Conservation (phyloP, 2,329 filamentous ascomycete species). For the Hypoxylon sp. region DNA sequence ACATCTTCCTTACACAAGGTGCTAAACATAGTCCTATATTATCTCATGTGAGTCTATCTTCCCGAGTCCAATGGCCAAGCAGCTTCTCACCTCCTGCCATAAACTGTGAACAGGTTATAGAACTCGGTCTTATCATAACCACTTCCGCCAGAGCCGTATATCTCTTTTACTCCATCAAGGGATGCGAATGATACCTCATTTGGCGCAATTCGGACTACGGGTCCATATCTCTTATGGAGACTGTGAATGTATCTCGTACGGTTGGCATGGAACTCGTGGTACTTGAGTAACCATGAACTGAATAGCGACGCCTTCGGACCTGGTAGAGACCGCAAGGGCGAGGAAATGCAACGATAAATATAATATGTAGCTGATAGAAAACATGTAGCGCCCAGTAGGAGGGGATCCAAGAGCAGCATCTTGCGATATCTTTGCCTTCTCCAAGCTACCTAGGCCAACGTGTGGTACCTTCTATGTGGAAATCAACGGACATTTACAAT, state of each 20-base stretch:
- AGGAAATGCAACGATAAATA: slow-evolving; percentile 49
- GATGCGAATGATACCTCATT: slow-evolving; percentile 71
- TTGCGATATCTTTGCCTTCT: not conserved
- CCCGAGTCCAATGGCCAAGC: not conserved
- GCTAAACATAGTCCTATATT: slow-evolving; percentile 69
- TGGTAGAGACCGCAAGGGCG: slow-evolving; percentile 58
- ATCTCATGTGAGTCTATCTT: slow-evolving; percentile 16
- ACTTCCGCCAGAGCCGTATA: slow-evolving; percentile 71
- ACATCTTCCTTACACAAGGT: slow-evolving; percentile 66
- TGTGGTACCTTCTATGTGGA: not conserved
- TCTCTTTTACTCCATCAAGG: slow-evolving; percentile 68
- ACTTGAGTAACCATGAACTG: slow-evolving; percentile 64
- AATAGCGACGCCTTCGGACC: slow-evolving; percentile 62
- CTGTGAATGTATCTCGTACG: slow-evolving; percentile 67
- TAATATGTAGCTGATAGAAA: slow-evolving; percentile 39
- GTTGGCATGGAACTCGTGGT: slow-evolving; percentile 65
- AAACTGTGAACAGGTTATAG: slow-evolving; percentile 70
- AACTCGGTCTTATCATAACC: slow-evolving; percentile 75
- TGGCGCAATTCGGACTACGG: slow-evolving; percentile 67
- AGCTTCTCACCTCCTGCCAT: slow-evolving; percentile 62
- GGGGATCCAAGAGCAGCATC: slow-evolving; percentile 46
- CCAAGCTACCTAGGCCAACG: not conserved
- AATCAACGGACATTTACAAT: not conserved
- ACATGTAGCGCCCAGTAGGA: slow-evolving; percentile 35
- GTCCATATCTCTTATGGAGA: slow-evolving; percentile 67